phyloP scores from a whole-genome alignment of 1,284 basidiomycete genomes.

The Cryptococcus floricola region DNA sequence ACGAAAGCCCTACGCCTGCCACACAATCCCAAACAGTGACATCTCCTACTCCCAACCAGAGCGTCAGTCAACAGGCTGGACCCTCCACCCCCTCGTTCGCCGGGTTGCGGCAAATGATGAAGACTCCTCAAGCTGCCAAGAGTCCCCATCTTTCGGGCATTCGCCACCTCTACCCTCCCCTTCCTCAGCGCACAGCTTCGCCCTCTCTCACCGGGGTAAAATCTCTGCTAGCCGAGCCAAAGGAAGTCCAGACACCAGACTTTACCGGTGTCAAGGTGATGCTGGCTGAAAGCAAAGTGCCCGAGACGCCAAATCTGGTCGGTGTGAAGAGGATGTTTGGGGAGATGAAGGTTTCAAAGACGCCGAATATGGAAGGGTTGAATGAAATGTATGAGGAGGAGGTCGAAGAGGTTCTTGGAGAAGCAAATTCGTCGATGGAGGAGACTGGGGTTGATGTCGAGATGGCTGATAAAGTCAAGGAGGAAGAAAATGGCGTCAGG shows the following conservation, averaged over 20 bases:
- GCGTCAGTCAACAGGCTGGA: not conserved
- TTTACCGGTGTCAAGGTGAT: conserved; percentile 25
- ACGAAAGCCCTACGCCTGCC: not conserved
- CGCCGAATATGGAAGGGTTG: conserved; percentile 21
- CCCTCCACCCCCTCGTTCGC: conserved; percentile 16
- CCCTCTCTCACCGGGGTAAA: conserved; percentile 24
- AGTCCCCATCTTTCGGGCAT: conserved; percentile 30
- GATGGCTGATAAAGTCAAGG: not conserved
- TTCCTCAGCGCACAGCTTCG: conserved; percentile 14
- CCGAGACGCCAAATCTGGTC: conserved; percentile 19
- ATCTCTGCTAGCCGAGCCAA: conserved; percentile 18
- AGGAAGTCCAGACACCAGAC: conserved; percentile 16
- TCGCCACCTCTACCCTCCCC: conserved; percentile 14
- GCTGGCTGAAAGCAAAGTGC: conserved; percentile 12
- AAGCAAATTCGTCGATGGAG: conserved; percentile 1
- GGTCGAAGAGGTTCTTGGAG: conserved; percentile 7
- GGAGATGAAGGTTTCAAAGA: conserved; percentile 10
- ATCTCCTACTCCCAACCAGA: not conserved
- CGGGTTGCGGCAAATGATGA: conserved; percentile 28
- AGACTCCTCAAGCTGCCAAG: conserved; percentile 9
- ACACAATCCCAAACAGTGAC: not conserved
- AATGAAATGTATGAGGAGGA: conserved; percentile 25
- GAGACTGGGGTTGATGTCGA: not conserved
- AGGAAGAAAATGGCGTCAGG: not conserved
- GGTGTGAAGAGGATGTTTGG: conserved; percentile 29